Evolutionary conservation across 106 monocot genomes (phyloP).

Genomic region (Dendrobium catenatum): DNA sequence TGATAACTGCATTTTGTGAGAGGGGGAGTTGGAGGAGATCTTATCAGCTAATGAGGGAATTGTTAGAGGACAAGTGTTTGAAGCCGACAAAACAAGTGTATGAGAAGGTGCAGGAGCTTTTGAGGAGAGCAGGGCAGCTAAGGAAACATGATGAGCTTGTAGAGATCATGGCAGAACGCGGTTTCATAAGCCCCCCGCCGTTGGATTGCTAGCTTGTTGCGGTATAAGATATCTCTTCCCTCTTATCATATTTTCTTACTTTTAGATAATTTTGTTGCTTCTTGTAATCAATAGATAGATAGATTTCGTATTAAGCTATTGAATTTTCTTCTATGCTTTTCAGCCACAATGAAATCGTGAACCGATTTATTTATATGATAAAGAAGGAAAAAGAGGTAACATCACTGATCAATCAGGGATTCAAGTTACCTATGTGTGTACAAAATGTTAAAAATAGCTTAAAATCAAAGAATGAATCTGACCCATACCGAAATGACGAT

Average conservation of each 20-base stretch:
- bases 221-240: background rate
- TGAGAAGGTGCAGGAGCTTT: slow-evolving; percentile 43
- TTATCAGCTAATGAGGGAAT: slow-evolving; percentile 67
- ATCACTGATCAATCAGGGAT: background rate
- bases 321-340: background rate
- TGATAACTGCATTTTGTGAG: slow-evolving; percentile 63
- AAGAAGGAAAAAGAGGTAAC: background rate
- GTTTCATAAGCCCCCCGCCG: slow-evolving; percentile 25
- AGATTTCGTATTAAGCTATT: background rate
- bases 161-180: slow-evolving; percentile 62
- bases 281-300: background rate
- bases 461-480: background rate
- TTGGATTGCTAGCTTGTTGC: slow-evolving; percentile 2
- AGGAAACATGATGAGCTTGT: slow-evolving; percentile 71
- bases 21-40: slow-evolving; percentile 86
- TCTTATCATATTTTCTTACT: background rate
- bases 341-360: background rate
- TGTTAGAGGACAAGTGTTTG: slow-evolving; percentile 77
- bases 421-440: background rate
- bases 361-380: background rate
- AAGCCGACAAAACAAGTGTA: slow-evolving; percentile 38
- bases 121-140: slow-evolving; percentile 67
- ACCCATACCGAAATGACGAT: too few relatives aligned
- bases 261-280: background rate
- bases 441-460: background rate